A percentile compares a stretch with the other conserved stretches of the same genome.
phyloP scores from a whole-genome alignment of 345 rosid genomes.

The Geranium brycei region DNA sequence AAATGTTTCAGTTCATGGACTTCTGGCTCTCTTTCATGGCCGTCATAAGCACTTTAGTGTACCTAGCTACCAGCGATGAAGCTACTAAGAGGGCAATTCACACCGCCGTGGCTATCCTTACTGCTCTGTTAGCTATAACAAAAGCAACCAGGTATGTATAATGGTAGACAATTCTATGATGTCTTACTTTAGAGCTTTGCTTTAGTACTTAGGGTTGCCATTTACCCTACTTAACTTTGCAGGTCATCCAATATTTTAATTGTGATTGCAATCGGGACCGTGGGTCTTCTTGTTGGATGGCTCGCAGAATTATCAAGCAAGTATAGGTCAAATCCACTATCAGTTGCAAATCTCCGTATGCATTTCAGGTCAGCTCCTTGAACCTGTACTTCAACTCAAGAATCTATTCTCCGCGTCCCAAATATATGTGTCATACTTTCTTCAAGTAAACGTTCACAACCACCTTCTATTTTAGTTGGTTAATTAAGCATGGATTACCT shows the following conservation, averaged over 20 bases:
- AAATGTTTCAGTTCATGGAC: constrained; percentile 81
- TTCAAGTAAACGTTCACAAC: too few relatives aligned
- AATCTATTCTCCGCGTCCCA: too few relatives aligned
- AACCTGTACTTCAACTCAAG: not conserved
- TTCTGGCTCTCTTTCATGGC: constrained; percentile 99
- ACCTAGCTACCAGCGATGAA: constrained; percentile 64
- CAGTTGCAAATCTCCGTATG: not conserved
- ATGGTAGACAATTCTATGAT: constrained; percentile 10
- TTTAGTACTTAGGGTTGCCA: not conserved
- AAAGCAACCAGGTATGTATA: constrained; percentile 75
- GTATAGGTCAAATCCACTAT: constrained; percentile 21
- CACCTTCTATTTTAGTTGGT: too few relatives aligned
- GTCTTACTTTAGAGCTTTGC: constrained; percentile 5
- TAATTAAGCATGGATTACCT: too few relatives aligned
- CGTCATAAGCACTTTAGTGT: constrained; percentile 74
- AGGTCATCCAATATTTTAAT: constrained; percentile 77
- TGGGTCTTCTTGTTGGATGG: constrained; percentile 70
- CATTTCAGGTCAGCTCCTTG: not conserved
- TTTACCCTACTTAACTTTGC: constrained; percentile 6
- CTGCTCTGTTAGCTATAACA: constrained; percentile 83
- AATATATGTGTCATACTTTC: too few relatives aligned
- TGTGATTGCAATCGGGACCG: constrained; percentile 66
- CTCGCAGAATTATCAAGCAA: constrained; percentile 58
- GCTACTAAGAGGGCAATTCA: constrained; percentile 65
- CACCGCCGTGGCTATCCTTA: constrained; percentile 68